These are phyloP conservation scores for Vitis cinerea DNA, from an alignment of 164 flowering plant species.

Conservation along the genomic window DNA sequence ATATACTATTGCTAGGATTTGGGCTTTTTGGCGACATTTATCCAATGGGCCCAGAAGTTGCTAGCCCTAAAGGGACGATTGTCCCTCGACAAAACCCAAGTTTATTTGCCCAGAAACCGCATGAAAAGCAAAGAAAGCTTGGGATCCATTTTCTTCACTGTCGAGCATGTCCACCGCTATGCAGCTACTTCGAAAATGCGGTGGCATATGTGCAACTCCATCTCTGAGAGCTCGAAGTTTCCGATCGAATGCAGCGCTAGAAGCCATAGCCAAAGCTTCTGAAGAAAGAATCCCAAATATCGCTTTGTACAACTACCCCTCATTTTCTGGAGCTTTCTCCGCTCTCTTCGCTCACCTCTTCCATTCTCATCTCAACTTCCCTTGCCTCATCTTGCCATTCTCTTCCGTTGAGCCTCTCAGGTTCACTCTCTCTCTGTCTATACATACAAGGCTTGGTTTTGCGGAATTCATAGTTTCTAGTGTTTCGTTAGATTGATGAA, in stretches of 20 bases:
- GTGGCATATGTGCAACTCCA: not conserved
- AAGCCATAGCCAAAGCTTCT: conserved; percentile 60
- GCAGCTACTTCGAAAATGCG: conserved; percentile 5
- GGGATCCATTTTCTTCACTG: no score
- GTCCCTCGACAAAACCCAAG: no score
- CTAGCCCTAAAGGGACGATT: no score
- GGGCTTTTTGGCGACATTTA: no score
- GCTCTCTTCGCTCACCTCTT: conserved; percentile 85
- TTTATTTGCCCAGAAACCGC: no score
- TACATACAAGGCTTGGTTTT: not conserved
- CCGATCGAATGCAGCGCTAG: conserved; percentile 80
- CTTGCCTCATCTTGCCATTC: conserved; percentile 77
- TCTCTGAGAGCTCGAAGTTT: conserved; percentile 28
- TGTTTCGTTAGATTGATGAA: no score
- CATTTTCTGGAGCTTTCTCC: conserved; percentile 76
- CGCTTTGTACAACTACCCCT: conserved; percentile 88
- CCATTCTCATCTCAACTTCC: conserved; percentile 61
- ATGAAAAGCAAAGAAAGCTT: no score
- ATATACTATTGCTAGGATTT: no score
- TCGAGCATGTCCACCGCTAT: no score
- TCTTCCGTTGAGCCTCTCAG: conserved; percentile 79
- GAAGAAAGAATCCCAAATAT: conserved; percentile 51
- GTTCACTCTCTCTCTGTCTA: conserved; percentile 23
- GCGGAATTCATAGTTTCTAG: not conserved
- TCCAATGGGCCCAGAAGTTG: no score